These are phyloP conservation scores for Pyricularia sp. DNA, from an alignment of 2,329 filamentous ascomycete species.

Conservation along the genomic window DNA sequence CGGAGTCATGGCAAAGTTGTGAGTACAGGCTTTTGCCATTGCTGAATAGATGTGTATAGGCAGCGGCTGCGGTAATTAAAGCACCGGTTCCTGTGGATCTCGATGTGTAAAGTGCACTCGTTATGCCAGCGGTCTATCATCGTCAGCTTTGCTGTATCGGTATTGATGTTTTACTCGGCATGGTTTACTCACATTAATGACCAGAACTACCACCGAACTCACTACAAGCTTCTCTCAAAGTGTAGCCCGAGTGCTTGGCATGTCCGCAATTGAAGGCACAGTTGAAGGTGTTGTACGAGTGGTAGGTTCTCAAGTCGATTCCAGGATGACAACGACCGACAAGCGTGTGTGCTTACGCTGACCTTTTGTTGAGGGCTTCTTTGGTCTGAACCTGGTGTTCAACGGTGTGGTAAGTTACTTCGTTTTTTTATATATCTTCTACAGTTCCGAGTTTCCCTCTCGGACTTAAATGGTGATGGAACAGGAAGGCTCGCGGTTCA, in stretches of 20 bases:
- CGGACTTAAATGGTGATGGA: not conserved
- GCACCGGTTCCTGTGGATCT: not conserved
- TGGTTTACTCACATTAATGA: not conserved
- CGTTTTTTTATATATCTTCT: not conserved
- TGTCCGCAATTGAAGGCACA: conserved; percentile 27
- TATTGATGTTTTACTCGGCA: not conserved
- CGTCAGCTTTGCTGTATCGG: not conserved
- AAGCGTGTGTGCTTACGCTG: not conserved
- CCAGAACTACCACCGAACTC: conserved; percentile 46
- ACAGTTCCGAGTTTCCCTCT: not conserved
- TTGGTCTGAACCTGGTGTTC: conserved; percentile 64
- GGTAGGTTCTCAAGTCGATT: conserved; percentile 26
- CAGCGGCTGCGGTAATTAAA: not conserved
- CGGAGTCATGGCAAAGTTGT: conserved; percentile 78
- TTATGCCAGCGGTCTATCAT: not conserved
- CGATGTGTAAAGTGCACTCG: not conserved
- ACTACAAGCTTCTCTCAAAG: conserved; percentile 36
- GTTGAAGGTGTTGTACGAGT: conserved; percentile 40
- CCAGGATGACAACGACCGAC: not conserved
- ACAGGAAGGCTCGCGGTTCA: not conserved
- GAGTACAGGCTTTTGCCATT: conserved; percentile 20
- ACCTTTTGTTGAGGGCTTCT: conserved; percentile 49
- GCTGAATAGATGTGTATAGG: not conserved
- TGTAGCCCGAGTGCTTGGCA: conserved; percentile 33
- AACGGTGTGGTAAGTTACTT: conserved; percentile 51